Base-by-base conservation (phyloP, 345 rosid species). In the Rubroshorea leprosula region DNA sequence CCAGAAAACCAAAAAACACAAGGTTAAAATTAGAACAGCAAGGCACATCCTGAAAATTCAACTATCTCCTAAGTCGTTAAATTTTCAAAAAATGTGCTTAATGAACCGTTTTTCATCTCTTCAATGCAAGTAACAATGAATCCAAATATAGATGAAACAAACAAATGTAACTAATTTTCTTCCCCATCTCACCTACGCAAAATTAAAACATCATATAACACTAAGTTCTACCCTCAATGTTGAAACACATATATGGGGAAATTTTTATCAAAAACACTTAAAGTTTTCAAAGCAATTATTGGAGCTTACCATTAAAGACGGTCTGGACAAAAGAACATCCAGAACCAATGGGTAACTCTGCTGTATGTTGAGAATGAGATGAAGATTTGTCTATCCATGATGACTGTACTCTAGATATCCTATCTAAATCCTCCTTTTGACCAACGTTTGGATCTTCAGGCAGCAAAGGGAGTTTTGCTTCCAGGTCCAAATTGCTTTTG, bases 291-390 rank as follows among this genome's bases (percentile, higher is more conserved):
- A 41, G 41, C 20, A 47, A 6, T 12, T 29, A 26, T 11, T 19
- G 24, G 11, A 4, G 17, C 70, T 62, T 82, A 88, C 99, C 73
- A 66, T 89, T 89, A 76, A 92, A 92, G 55, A 92, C 63, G 21
- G 99, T 89, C 70, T 92, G 97, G 50, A 80, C 84, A 56, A 86
- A 59, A 69, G 80, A 89, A 61, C 97, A 92, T 41, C 99, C 96
- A 68, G 80, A 70, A 64, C 74, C 67, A 74, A 73, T 46, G 2
- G 87, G 85, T 9, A 80, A 58, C 27, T 92, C 98, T 26, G 78
- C 90, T 20, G 85, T 75, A 54, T 62, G 66, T 68, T 74, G 82
- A 58, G 49, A 46, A 17, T 23, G 47, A 65, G 84, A 70, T 39
- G 98, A 84, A 53, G 79, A 74, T 79, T 73, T 89, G 52, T 75